These are phyloP conservation scores for Dryadomyces quercivorus DNA, from an alignment of 2,329 filamentous ascomycete genomes.

Conservation along the genomic window DNA sequence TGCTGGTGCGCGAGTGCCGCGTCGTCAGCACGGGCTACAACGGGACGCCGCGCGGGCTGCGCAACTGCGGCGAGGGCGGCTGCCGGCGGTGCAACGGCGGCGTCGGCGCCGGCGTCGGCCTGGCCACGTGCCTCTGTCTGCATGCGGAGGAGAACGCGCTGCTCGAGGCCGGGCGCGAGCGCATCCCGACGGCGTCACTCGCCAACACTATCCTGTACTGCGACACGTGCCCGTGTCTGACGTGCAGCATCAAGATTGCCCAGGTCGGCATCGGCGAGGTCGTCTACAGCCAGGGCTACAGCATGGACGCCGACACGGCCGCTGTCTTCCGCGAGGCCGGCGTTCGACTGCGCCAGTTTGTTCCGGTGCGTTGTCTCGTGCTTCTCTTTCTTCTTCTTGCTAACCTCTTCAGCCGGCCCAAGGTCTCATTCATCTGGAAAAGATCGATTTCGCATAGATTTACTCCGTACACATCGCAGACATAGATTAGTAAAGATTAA, in stretches of 20 bases:
- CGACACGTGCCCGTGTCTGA: constrained; percentile 92
- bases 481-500: not conserved
- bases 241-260: constrained; percentile 96
- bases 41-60: constrained; percentile 80
- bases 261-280: constrained; percentile 95
- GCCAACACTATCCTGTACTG: constrained; percentile 80
- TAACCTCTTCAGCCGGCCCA: constrained; percentile 40
- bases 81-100: constrained; percentile 78
- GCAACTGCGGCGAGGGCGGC: constrained; percentile 86
- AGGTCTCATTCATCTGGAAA: constrained; percentile 50
- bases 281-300: constrained; percentile 86
- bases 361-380: constrained; percentile 48
- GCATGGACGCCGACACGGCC: constrained; percentile 81
- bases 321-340: constrained; percentile 74
- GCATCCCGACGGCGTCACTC: constrained; percentile 45
- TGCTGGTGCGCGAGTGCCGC: constrained; percentile 71
- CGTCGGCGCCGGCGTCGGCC: constrained; percentile 53
- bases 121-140: constrained; percentile 88
- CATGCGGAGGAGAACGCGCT: constrained; percentile 97
- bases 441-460: constrained; percentile 23
- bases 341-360: constrained; percentile 76
- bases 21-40: constrained; percentile 97
- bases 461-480: not conserved
- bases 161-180: constrained; percentile 82
- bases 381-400: not conserved